Conservation (phyloP, 495 filamentous ascomycete genomes). For the Aspergillus mulundensis region DNA sequence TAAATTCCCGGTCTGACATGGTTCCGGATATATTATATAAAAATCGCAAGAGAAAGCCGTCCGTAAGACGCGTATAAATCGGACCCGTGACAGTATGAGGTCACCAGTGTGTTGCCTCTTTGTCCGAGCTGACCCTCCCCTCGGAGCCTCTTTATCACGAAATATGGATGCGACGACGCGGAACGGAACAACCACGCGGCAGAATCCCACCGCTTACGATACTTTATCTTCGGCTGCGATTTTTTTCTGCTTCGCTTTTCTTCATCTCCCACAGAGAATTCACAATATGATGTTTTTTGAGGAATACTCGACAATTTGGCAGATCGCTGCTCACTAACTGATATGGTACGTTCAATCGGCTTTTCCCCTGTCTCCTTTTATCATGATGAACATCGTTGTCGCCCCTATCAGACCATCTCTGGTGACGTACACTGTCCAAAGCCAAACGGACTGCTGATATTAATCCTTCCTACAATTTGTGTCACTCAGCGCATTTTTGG, state of each 20-base stretch:
- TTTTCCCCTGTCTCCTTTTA: conserved; percentile 22
- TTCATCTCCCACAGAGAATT: conserved; percentile 18
- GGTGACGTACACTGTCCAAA: conserved; percentile 84
- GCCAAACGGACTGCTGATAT: conserved; percentile 88
- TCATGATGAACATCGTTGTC: conserved; percentile 85
- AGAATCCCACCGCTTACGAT: conserved; percentile 29
- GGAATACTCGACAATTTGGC: not conserved
- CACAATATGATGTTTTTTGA: not conserved
- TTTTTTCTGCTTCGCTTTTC: conserved; percentile 22
- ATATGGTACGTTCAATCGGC: conserved; percentile 35
- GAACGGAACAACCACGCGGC: conserved; percentile 27
- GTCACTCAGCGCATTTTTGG: conserved; percentile 13
- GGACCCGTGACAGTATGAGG: not conserved
- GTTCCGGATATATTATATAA: conserved; percentile 13
- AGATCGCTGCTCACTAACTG: conserved; percentile 20
- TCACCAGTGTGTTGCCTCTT: conserved; percentile 1
- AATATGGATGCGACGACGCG: conserved; percentile 19
- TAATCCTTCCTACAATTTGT: conserved; percentile 14
- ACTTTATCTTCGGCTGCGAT: conserved; percentile 26
- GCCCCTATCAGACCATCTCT: conserved; percentile 86
- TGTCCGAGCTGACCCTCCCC: not conserved
- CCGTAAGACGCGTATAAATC: not conserved
- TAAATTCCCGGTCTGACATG: conserved; percentile 93
- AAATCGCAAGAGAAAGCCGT: not conserved
- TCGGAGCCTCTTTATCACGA: conserved; percentile 2